Conservation (phyloP, 352 stramenopile species). For the Phytophthora constricta region DNA sequence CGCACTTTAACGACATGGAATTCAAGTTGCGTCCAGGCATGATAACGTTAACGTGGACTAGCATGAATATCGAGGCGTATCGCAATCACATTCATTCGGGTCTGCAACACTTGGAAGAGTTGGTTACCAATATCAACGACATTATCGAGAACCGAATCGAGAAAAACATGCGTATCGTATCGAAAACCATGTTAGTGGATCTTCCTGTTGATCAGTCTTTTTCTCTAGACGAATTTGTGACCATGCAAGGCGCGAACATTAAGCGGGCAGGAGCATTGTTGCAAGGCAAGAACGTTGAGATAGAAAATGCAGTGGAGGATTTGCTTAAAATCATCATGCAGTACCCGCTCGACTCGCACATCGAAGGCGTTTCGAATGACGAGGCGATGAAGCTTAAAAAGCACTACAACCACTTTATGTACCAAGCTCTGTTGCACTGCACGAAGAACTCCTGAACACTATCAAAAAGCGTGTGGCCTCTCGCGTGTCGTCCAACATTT, state of each 20-base stretch:
- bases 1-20: slow-evolving; percentile 99
- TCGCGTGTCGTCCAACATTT: slow-evolving; percentile 85
- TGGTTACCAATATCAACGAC: slow-evolving; percentile 99
- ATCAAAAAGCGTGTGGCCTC: slow-evolving; percentile 98
- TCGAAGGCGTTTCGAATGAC: slow-evolving; percentile 93
- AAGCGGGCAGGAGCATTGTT: slow-evolving; percentile 90
- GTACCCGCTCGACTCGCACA: slow-evolving; percentile 96
- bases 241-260: slow-evolving; percentile 97
- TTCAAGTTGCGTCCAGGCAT: slow-evolving; percentile 98
- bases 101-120: slow-evolving; percentile 96
- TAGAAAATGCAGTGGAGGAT: slow-evolving; percentile 98
- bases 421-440: slow-evolving; percentile 96
- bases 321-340: slow-evolving; percentile 96
- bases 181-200: slow-evolving; percentile 97
- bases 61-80: slow-evolving; percentile 99
- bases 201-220: slow-evolving; percentile 96
- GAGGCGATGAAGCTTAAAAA: slow-evolving; percentile 97
- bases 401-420: slow-evolving; percentile 99
- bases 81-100: slow-evolving; percentile 93
- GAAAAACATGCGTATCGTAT: slow-evolving; percentile 99
- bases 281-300: slow-evolving; percentile 98
- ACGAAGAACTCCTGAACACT: slow-evolving; percentile 98
- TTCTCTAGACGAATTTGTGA: slow-evolving; percentile 98
- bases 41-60: slow-evolving; percentile 99
- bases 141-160: slow-evolving; percentile 99